A percentile compares a stretch with the other conserved stretches of the same genome.
Evolutionary conservation across 306 rosid genomes (phyloP).

Genomic region (Sphenostylis stenocarpa): DNA sequence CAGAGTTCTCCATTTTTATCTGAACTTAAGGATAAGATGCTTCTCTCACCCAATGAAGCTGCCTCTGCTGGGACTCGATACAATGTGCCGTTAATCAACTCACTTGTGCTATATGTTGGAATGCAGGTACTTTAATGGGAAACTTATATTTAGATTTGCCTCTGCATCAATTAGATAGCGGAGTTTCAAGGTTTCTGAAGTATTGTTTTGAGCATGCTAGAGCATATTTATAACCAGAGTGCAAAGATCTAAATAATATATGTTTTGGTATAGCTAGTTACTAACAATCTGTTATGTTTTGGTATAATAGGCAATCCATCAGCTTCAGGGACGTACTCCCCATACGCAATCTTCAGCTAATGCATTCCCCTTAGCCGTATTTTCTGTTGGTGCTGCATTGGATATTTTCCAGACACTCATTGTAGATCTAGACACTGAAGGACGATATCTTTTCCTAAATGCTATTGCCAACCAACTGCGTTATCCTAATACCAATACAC

Average conservation of each 20-base stretch:
- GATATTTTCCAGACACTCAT: constrained; percentile 82
- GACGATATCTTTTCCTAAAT: constrained; percentile 95
- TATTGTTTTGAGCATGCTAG: not conserved
- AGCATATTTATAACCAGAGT: not conserved
- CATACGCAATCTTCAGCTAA: constrained; percentile 66
- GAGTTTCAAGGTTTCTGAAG: too few species aligned
- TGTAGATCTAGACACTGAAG: constrained; percentile 86
- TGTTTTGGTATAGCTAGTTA: too few species aligned
- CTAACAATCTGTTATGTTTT: too few species aligned
- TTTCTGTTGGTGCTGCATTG: constrained; percentile 88
- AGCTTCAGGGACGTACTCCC: constrained; percentile 72
- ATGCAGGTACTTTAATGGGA: constrained; percentile 73
- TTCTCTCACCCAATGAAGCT: constrained; percentile 74
- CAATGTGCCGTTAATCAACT: constrained; percentile 92
- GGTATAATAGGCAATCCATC: constrained; percentile 80
- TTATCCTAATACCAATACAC: constrained; percentile 95
- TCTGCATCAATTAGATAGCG: too few species aligned
- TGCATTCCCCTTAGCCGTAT: constrained; percentile 66
- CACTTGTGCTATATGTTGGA: constrained; percentile 92
- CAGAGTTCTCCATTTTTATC: constrained; percentile 66
- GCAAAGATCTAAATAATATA: not conserved
- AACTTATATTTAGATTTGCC: not conserved
- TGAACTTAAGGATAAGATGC: constrained; percentile 85
- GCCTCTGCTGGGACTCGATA: constrained; percentile 85
- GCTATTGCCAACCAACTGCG: constrained; percentile 98